Conservation (phyloP, 2,329 filamentous ascomycete species). For the Colletotrichum viniferum region DNA sequence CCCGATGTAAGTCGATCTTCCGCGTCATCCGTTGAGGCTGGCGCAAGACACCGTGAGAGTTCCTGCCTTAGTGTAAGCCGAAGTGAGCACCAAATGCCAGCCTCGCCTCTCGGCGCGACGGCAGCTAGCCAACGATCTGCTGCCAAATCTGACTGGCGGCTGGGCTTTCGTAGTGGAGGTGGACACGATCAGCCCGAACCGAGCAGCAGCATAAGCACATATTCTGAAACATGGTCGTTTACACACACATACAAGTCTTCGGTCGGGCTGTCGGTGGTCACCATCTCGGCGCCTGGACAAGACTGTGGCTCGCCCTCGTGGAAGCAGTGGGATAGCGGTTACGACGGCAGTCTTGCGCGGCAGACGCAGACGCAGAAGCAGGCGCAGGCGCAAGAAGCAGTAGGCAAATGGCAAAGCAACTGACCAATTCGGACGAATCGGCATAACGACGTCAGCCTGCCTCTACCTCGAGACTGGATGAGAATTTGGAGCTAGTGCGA, state of each 20-base stretch:
- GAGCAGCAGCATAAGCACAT: constrained; percentile 19
- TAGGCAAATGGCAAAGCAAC: background rate
- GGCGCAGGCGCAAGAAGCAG: background rate
- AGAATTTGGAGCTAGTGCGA: background rate
- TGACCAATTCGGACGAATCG: background rate
- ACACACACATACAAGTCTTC: background rate
- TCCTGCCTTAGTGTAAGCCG: constrained; percentile 7
- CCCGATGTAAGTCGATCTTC: background rate
- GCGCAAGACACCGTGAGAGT: background rate
- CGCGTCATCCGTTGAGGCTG: constrained; percentile 16
- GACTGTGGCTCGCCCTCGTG: background rate
- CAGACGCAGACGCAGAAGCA: background rate
- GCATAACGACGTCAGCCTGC: background rate
- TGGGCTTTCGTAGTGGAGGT: background rate
- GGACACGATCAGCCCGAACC: constrained; percentile 7
- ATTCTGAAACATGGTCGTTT: constrained; percentile 11
- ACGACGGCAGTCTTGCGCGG: background rate
- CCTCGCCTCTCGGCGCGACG: constrained; percentile 7
- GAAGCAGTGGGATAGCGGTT: background rate
- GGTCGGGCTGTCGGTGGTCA: background rate
- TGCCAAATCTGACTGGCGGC: background rate
- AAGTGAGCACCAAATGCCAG: background rate
- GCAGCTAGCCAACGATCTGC: background rate
- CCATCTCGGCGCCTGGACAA: background rate
- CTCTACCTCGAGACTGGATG: background rate